Evolutionary conservation across 306 rosid genomes (phyloP).

Genomic region (Comarum palustre): DNA sequence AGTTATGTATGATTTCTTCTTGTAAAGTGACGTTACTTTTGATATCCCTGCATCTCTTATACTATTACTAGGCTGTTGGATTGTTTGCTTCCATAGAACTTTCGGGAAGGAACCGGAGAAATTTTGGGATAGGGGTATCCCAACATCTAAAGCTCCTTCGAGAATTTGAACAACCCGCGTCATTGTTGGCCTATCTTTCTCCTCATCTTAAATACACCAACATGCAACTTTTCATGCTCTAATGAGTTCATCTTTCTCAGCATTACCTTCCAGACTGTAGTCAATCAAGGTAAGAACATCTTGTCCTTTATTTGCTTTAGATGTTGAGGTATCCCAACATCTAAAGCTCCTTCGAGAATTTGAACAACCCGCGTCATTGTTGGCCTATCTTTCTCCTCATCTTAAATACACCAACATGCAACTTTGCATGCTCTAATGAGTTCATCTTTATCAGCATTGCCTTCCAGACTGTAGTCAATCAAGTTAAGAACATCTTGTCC

Average conservation of each 20-base stretch:
- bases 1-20: no score
- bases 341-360: no score
- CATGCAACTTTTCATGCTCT: conserved; percentile 32
- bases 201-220: conserved; percentile 39
- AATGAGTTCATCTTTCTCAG: conserved; percentile 18
- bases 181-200: conserved; percentile 26
- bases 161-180: no score
- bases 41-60: no score
- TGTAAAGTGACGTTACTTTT: no score
- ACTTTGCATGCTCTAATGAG: conserved; percentile 29
- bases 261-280: conserved; percentile 20
- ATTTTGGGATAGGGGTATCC: no score
- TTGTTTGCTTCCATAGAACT: no score
- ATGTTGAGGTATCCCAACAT: no score
- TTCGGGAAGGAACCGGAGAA: no score
- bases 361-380: neutral
- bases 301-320: no score
- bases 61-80: no score
- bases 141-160: no score
- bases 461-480: conserved; percentile 22
- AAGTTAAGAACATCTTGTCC: conserved; percentile 23
- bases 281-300: conserved; percentile 28
- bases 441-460: conserved; percentile 22
- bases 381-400: conserved; percentile 33
- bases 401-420: conserved; percentile 38